Base-by-base conservation (phyloP, 257 asterid genomes). In the Scutellaria barbata region DNA sequence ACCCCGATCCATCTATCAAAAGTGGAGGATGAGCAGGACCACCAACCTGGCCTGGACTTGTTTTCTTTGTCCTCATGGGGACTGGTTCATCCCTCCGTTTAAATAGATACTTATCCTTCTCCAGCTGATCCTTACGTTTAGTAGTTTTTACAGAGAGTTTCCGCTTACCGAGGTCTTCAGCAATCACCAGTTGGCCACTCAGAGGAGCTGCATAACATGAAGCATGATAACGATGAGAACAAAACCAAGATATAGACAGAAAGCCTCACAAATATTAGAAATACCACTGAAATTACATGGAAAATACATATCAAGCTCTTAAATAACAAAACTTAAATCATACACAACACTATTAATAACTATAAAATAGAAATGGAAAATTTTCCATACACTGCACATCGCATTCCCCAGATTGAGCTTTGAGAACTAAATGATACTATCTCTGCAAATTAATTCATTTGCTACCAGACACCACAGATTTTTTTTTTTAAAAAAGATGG, bases 51-150 rank as follows among this genome's bases (percentile, higher is more conserved):
- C 77, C 86, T 20, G 69, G 51, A 66, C 72, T 68, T 54, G 68
- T 58, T 85, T 85, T 83, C 57, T 77, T 86, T 78, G 76, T 43
- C 78, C 77, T 92, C 39, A 57, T n/a, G 53, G 76, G 81, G 64
- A 41, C 46, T 46, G 87, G 70, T 73, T 89, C 98, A 51, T 94
- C 98, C 73, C 99, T 83, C 73, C 96, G 69, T 58, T 82, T 84
- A 55, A 86, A 82, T 64, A 84, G 66, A 74, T 86, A 86, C 45
- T 77, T 84, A 61, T 86, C 89, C 71, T 86, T 86, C 81, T 86
- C 87, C 55, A 73, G 45, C 81, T 84, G 84, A 33, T 80, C 89
- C 75, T 80, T 82, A 17, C 71, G 57, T 70, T 78, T 82, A 53
- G 74, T 41, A 43, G 78, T 55, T 71, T 77, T 74, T 20, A 18